Evolutionary conservation across 805 yeast genomes (phyloP).

Genomic region (Candida mattraensis): DNA sequence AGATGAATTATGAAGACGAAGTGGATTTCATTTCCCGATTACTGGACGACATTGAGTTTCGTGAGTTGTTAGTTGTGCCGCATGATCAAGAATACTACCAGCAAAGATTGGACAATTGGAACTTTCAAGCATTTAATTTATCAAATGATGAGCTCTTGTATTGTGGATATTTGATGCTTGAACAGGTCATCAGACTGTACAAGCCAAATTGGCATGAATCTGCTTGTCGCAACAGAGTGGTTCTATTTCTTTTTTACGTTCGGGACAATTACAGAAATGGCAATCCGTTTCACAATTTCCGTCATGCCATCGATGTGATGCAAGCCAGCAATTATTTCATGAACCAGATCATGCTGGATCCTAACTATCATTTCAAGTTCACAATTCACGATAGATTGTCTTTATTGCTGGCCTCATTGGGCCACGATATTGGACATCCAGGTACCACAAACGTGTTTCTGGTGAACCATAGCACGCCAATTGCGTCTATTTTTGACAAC

Average conservation of each 20-base stretch:
- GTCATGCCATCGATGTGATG: conserved; percentile 93
- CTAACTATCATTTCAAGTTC: conserved; percentile 14
- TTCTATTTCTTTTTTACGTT: conserved; percentile 61
- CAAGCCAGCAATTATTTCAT: conserved; percentile 81
- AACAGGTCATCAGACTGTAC: conserved; percentile 9
- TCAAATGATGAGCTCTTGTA: conserved; percentile 63
- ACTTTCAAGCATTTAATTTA: conserved; percentile 67
- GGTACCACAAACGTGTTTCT: conserved; percentile 86
- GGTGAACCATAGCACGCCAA: conserved; percentile 56
- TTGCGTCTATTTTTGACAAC: conserved; percentile 60
- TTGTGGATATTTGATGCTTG: conserved; percentile 57
- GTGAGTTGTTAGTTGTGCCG: conserved; percentile 24
- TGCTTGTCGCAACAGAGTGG: conserved; percentile 41
- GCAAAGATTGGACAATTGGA: conserved; percentile 54
- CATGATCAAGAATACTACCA: conserved; percentile 25
- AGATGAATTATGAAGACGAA: not conserved
- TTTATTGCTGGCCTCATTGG: conserved; percentile 77
- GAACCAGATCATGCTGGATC: conserved; percentile 8
- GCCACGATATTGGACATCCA: conserved; percentile 97
- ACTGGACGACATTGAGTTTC: conserved; percentile 32
- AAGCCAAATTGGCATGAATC: not conserved
- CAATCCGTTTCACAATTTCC: conserved; percentile 91
- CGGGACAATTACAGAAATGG: conserved; percentile 80
- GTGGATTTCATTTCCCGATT: conserved; percentile 12
- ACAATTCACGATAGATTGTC: conserved; percentile 47